These are phyloP conservation scores for Fusarium zealandicum DNA, from an alignment of 2,329 filamentous ascomycete species.

Conservation along the genomic window DNA sequence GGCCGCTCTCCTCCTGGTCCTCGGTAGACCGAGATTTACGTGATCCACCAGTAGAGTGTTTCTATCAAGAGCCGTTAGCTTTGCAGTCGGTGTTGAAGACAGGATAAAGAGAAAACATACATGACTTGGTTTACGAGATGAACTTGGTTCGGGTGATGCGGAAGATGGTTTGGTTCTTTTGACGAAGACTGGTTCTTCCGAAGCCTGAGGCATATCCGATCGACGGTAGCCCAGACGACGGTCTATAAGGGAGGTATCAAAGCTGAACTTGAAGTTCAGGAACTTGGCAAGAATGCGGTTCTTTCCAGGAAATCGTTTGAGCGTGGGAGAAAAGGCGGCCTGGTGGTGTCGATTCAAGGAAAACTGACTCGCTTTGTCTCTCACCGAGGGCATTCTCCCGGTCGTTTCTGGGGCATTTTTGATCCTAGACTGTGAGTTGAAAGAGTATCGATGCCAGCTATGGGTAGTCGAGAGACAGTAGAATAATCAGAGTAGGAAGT, in stretches of 20 bases:
- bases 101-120: slow-evolving; percentile 4
- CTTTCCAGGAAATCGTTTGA: slow-evolving; percentile 10
- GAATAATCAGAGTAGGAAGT: background rate
- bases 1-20: slow-evolving; percentile 37
- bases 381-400: slow-evolving; percentile 40
- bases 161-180: slow-evolving; percentile 32
- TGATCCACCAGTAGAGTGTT: slow-evolving; percentile 11
- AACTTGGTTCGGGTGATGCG: slow-evolving; percentile 19
- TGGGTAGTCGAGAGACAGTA: background rate
- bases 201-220: slow-evolving; percentile 40
- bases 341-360: slow-evolving; percentile 27
- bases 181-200: slow-evolving; percentile 34
- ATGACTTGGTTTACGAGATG: slow-evolving; percentile 6
- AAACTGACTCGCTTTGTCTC: slow-evolving; percentile 39
- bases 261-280: slow-evolving; percentile 16
- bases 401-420: slow-evolving; percentile 28
- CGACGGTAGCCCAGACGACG: slow-evolving; percentile 37
- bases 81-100: accelerated
- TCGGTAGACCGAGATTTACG: slow-evolving; percentile 16
- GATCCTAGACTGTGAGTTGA: background rate
- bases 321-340: slow-evolving; percentile 5
- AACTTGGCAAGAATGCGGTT: slow-evolving; percentile 16
- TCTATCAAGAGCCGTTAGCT: slow-evolving; percentile 12
- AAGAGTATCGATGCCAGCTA: too few relatives aligned
- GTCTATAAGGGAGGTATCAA: slow-evolving; percentile 23